Evolutionary conservation across 2,329 filamentous ascomycete genomes (phyloP).

Genomic region (Diaporthe citrichinensis): DNA sequence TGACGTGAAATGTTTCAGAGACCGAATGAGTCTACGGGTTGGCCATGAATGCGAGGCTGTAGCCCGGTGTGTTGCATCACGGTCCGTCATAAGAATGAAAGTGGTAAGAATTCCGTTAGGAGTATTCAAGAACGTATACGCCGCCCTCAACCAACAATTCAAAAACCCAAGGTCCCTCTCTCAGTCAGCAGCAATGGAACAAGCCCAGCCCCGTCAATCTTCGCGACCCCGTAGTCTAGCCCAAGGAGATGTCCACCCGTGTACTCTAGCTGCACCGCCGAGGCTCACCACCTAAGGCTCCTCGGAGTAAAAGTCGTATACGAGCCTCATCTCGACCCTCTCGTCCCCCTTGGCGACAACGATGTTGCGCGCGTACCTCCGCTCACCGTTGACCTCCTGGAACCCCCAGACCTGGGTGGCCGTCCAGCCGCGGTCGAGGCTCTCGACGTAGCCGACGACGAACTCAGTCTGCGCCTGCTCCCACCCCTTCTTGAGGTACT

Average conservation of each 20-base stretch:
- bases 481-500: conserved; percentile 71
- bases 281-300: conserved; percentile 27
- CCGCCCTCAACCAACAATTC: neutral
- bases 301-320: conserved; percentile 66
- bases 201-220: neutral
- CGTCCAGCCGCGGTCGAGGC: conserved; percentile 66
- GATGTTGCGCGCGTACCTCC: conserved; percentile 67
- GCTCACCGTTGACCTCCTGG: conserved; percentile 65
- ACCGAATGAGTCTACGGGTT: too few relatives aligned
- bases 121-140: neutral
- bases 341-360: conserved; percentile 65
- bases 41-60: neutral
- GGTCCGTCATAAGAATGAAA: neutral
- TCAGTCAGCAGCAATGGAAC: neutral
- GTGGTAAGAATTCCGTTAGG: neutral
- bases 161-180: neutral
- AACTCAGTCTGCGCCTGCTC: conserved; percentile 66
- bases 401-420: conserved; percentile 74
- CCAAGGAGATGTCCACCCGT: neutral
- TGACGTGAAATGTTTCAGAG: neutral
- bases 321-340: conserved; percentile 65
- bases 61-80: neutral
- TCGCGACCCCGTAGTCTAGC: neutral
- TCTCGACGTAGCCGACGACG: conserved; percentile 75
- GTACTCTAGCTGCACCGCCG: conserved; percentile 34